Percentiles rank a stretch among this genome's conserved stretches.
Evolutionary conservation across 2,329 filamentous ascomycete genomes (phyloP).

Genomic region (Sporothrix mexicana): DNA sequence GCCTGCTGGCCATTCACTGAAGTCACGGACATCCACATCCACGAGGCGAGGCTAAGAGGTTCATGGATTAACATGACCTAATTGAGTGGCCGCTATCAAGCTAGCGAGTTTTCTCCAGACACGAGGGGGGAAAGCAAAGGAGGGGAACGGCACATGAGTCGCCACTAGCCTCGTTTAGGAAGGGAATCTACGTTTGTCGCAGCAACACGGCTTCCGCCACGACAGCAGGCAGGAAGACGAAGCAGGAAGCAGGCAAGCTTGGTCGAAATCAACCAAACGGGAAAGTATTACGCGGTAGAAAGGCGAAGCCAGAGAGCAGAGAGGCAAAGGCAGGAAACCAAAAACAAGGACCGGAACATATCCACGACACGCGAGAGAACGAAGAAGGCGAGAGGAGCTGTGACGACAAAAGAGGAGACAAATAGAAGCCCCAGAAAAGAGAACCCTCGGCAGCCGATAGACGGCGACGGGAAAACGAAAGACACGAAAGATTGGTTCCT

Average conservation of each 20-base stretch:
- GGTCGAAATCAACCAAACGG: too few species aligned
- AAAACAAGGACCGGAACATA: not conserved
- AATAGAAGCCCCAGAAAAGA: not conserved
- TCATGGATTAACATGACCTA: too few species aligned
- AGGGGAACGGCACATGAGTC: not conserved
- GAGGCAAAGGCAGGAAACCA: not conserved
- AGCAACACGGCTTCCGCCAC: not conserved
- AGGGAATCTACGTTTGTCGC: slow-evolving; percentile 31
- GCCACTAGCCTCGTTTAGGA: slow-evolving; percentile 30
- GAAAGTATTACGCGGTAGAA: too few species aligned
- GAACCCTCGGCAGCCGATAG: not conserved
- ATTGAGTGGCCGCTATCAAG: not conserved
- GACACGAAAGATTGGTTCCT: not conserved
- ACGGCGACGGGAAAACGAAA: not conserved
- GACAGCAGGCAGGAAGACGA: not conserved
- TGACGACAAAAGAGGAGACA: not conserved
- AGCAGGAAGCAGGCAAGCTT: too few species aligned
- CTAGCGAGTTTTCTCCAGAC: not conserved
- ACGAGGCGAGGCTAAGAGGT: slow-evolving; percentile 1
- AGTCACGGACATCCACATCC: slow-evolving; percentile 7
- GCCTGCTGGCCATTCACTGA: not conserved
- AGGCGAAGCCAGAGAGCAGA: too few species aligned
- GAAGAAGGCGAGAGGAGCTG: not conserved
- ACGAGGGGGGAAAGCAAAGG: not conserved
- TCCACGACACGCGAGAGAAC: not conserved